Evolutionary conservation across 2,329 filamentous ascomycete genomes (phyloP).

Genomic region (Trichophyton equinum): DNA sequence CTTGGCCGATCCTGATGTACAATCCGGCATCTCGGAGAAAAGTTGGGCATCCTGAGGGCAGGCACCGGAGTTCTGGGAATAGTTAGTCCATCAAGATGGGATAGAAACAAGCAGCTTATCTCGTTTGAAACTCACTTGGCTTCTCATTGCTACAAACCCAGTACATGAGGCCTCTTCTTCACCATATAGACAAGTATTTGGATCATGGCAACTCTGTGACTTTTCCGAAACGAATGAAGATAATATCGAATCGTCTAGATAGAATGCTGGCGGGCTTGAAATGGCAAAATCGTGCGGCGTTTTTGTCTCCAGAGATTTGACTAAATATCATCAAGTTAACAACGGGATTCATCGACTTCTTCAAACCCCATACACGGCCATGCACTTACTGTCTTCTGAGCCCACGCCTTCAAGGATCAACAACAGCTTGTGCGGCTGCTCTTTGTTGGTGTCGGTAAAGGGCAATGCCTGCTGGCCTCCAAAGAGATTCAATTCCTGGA

Average conservation of each 20-base stretch:
- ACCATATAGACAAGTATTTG: not conserved
- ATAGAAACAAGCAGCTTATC: not conserved
- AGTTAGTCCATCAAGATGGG: not conserved
- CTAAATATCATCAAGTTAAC: not conserved
- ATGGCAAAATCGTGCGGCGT: not conserved
- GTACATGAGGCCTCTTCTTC: not conserved
- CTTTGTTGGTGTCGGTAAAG: slow-evolving; percentile 31
- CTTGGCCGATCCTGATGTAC: not conserved
- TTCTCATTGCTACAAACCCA: not conserved
- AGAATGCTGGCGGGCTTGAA: not conserved
- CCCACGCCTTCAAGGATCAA: slow-evolving; percentile 45
- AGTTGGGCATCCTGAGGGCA: not conserved
- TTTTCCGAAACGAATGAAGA: not conserved
- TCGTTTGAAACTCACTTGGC: not conserved
- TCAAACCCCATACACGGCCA: too few relatives aligned
- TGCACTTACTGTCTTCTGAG: slow-evolving; percentile 43
- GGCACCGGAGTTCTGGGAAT: not conserved
- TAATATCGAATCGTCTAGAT: not conserved
- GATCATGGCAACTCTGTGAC: not conserved
- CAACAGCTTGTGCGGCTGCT: slow-evolving; percentile 21
- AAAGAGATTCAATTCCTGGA: slow-evolving; percentile 49
- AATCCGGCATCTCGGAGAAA: not conserved
- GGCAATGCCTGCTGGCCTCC: slow-evolving; percentile 42
- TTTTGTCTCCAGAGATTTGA: not conserved
- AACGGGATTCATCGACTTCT: not conserved